Percentiles rank a stretch among this genome's conserved stretches.
Conservation (phyloP, 129 eudicot species). For the Pittosporum tobira region DNA sequence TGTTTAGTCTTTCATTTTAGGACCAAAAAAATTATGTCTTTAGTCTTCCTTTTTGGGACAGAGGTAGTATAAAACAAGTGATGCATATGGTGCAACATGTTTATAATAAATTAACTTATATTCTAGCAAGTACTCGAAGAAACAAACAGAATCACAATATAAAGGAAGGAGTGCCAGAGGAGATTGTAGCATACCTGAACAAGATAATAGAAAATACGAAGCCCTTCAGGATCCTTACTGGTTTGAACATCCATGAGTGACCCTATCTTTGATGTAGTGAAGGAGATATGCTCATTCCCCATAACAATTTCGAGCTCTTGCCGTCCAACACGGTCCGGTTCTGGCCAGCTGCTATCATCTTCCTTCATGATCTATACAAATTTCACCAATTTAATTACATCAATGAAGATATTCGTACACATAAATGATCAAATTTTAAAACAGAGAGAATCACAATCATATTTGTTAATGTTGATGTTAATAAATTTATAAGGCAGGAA, state of each 20-base stretch:
- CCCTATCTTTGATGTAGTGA: conserved; percentile 97
- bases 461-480: no score
- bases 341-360: conserved; percentile 99
- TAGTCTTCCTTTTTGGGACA: no score
- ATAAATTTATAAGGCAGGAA: no score
- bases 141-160: neutral
- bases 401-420: no score
- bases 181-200: conserved; percentile 64
- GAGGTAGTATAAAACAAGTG: neutral
- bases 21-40: no score
- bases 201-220: conserved; percentile 90
- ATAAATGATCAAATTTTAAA: no score
- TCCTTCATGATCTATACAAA: conserved; percentile 82
- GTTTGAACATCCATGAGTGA: conserved; percentile 98
- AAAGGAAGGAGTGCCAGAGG: neutral
- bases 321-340: conserved; percentile 92
- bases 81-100: neutral
- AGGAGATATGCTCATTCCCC: conserved; percentile 97
- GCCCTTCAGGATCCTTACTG: conserved; percentile 98
- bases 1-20: no score
- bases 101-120: no score
- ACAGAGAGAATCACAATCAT: no score
- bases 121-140: neutral
- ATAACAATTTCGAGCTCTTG: conserved; percentile 99
- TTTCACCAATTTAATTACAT: neutral